phyloP scores from a whole-genome alignment of 192 early-diverging fungal species.

The Haplosporangium gracile region DNA sequence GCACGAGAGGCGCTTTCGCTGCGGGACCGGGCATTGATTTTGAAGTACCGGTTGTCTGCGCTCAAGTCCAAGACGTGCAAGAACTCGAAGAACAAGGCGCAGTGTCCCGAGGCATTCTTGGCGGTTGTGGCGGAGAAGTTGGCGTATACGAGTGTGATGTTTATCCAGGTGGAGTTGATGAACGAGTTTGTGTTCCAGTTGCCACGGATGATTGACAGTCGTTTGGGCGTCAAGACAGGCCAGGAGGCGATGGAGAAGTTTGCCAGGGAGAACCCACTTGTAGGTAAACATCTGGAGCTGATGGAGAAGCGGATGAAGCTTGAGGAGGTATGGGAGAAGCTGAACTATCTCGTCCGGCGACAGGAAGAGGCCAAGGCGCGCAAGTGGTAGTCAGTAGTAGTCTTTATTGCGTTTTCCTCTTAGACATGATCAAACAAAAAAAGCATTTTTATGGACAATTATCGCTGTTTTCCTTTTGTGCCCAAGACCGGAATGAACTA shows the following conservation, averaged over 20 bases:
- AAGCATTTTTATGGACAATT: too few species aligned
- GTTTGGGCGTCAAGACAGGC: slow-evolving; percentile 89
- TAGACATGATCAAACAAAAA: not conserved
- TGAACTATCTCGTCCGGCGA: slow-evolving; percentile 70
- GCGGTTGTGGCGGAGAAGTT: slow-evolving; percentile 95
- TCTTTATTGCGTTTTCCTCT: not conserved
- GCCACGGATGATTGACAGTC: slow-evolving; percentile 93
- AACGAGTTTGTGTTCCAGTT: slow-evolving; percentile 99
- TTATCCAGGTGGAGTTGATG: slow-evolving; percentile 96
- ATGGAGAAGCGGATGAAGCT: slow-evolving; percentile 88
- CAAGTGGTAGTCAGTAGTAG: slow-evolving; percentile 17
- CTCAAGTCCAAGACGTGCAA: slow-evolving; percentile 86
- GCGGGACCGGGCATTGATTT: slow-evolving; percentile 79
- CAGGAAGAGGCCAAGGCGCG: slow-evolving; percentile 66
- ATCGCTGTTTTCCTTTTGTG: too few species aligned
- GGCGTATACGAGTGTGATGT: slow-evolving; percentile 96
- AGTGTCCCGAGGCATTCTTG: slow-evolving; percentile 96
- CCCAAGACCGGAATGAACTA: too few species aligned
- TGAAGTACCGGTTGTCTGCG: slow-evolving; percentile 87
- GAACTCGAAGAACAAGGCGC: slow-evolving; percentile 84
- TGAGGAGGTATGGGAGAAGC: slow-evolving; percentile 83
- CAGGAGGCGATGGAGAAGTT: slow-evolving; percentile 87
- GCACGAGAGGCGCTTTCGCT: slow-evolving; percentile 86
- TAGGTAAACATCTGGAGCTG: slow-evolving; percentile 87
- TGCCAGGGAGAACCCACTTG: slow-evolving; percentile 89